Percentiles rank a stretch among this genome's conserved stretches.
phyloP scores from a whole-genome alignment of 352 stramenopile genomes.

The Thalassiosira mediterranea region DNA sequence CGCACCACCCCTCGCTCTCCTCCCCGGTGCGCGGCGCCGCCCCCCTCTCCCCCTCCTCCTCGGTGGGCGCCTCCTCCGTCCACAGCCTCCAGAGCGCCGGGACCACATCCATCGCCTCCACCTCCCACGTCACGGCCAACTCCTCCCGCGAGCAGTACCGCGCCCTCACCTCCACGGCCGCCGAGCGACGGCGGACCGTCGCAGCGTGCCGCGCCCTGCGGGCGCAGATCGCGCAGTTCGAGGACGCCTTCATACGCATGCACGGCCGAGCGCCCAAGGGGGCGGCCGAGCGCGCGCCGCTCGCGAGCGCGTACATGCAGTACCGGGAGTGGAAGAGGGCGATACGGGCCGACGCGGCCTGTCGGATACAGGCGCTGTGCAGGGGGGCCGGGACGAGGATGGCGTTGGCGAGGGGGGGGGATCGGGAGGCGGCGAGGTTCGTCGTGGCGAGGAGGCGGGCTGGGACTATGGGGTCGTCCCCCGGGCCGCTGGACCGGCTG shows the following conservation, averaged over 20 bases:
- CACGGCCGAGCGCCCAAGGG: constrained; percentile 77
- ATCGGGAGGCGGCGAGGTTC: constrained; percentile 51
- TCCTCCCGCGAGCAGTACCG: constrained; percentile 58
- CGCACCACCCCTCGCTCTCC: background rate
- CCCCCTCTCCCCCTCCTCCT: constrained; percentile 41
- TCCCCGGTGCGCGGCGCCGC: constrained; percentile 11
- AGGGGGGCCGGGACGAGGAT: constrained; percentile 53
- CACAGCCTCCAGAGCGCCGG: too few relatives aligned
- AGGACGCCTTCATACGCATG: constrained; percentile 77
- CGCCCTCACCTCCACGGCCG: constrained; percentile 73
- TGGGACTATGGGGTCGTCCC: constrained; percentile 16
- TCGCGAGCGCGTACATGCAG: constrained; percentile 86
- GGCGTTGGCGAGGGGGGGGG: constrained; percentile 49
- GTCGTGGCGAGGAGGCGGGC: constrained; percentile 26
- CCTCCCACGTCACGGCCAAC: too few relatives aligned
- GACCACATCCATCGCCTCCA: constrained; percentile 2
- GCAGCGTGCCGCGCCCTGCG: constrained; percentile 79
- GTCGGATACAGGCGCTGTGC: constrained; percentile 82
- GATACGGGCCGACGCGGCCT: constrained; percentile 85
- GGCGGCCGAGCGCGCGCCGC: constrained; percentile 73
- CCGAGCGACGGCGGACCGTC: constrained; percentile 79
- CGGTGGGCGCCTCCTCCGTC: constrained; percentile 24
- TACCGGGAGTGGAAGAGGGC: constrained; percentile 87
- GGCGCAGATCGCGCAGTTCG: constrained; percentile 80
- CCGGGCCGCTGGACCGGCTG: constrained; percentile 49